Evolutionary conservation across 2,329 filamentous ascomycete genomes (phyloP).

Genomic region (Pseudopithomyces maydicus): DNA sequence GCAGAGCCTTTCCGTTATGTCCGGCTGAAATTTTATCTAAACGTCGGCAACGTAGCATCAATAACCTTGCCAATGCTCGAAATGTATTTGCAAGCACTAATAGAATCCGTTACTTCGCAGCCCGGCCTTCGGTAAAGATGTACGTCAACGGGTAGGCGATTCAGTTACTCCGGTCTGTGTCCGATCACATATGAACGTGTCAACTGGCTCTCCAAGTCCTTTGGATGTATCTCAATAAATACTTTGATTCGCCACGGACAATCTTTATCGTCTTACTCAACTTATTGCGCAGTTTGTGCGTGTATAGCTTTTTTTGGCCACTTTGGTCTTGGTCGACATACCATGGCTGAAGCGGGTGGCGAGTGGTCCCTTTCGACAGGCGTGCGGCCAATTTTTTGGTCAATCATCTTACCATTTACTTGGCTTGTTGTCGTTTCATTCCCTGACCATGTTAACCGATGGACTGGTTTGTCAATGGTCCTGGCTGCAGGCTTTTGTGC

Average conservation of each 20-base stretch:
- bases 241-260: not conserved
- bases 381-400: not conserved
- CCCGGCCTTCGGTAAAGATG: no score
- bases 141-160: no score
- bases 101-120: no score
- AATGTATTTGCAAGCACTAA: no score
- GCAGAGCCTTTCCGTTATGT: not conserved
- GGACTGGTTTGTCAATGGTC: not conserved
- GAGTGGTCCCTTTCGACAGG: slow-evolving; percentile 4
- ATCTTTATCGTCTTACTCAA: not conserved
- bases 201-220: no score
- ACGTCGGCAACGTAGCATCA: not conserved
- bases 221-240: not conserved
- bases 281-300: not conserved
- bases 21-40: not conserved
- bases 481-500: not conserved
- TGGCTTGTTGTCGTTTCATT: slow-evolving; percentile 2
- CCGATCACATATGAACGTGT: no score
- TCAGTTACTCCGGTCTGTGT: no score
- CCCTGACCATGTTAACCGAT: slow-evolving; percentile 1
- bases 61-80: not conserved
- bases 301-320: not conserved
- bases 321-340: not conserved
- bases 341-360: not conserved
- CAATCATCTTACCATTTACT: slow-evolving; percentile 1